Percentiles rank a stretch among this genome's conserved stretches.
Conservation (phyloP, 2,329 filamentous ascomycete genomes). For the Taxawa tesnikishii region DNA sequence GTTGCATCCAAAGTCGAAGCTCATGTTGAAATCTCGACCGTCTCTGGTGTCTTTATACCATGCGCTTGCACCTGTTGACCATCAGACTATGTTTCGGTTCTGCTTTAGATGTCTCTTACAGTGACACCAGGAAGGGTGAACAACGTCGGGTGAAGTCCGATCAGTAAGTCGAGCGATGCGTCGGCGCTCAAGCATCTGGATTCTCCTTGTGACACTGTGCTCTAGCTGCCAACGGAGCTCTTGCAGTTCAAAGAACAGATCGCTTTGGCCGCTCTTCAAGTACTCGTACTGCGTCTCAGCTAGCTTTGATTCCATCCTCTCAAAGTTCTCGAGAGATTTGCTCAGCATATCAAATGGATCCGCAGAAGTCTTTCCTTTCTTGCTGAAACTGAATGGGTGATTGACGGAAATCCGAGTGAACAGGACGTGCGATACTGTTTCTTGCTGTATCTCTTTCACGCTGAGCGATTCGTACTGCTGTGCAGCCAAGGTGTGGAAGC, state of each 20-base stretch:
- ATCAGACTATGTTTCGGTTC: slow-evolving; percentile 12
- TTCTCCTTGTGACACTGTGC: slow-evolving; percentile 16
- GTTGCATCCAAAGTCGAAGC: no score
- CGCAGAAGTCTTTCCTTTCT: slow-evolving; percentile 7
- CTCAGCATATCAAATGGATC: slow-evolving; percentile 17
- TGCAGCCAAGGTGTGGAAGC: slow-evolving; percentile 18
- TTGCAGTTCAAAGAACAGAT: slow-evolving; percentile 23
- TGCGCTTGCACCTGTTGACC: slow-evolving; percentile 12
- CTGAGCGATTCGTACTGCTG: slow-evolving; percentile 17
- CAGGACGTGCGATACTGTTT: slow-evolving; percentile 21
- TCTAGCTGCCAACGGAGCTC: slow-evolving; percentile 17
- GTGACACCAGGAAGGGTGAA: slow-evolving; percentile 2
- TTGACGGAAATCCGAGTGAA: slow-evolving; percentile 19
- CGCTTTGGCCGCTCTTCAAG: slow-evolving; percentile 18
- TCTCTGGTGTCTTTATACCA: slow-evolving; percentile 17
- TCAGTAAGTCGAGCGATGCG: slow-evolving; percentile 18
- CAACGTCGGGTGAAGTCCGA: slow-evolving; percentile 5
- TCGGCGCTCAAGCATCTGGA: slow-evolving; percentile 19
- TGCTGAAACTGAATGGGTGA: slow-evolving; percentile 13
- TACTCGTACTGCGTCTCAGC: slow-evolving; percentile 17
- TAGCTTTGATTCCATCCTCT: slow-evolving; percentile 19
- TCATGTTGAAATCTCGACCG: slow-evolving; percentile 20
- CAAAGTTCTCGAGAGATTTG: slow-evolving; percentile 17
- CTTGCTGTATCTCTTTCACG: slow-evolving; percentile 23
- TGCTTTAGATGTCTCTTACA: not conserved